These are phyloP conservation scores for Jatropha curcas DNA, from an alignment of 345 rosid species.

Conservation along the genomic window DNA sequence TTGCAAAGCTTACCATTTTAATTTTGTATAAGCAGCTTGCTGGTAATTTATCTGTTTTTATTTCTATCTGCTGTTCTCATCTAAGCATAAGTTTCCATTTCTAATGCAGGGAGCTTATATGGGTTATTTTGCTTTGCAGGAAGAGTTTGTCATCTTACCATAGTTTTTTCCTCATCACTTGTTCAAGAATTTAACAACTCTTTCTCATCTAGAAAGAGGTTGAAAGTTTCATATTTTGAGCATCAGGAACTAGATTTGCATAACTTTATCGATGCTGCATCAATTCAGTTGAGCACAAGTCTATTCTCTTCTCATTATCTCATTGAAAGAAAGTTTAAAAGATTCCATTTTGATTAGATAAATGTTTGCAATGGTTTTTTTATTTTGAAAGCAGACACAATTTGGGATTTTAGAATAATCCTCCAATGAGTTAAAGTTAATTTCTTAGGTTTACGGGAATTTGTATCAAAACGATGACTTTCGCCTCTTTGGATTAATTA, in stretches of 20 bases:
- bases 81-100: not conserved
- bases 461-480: too few species aligned
- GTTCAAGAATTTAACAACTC: conserved; percentile 16
- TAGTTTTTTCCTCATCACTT: conserved; percentile 54
- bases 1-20: too few species aligned
- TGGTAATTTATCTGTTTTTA: not conserved
- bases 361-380: too few species aligned
- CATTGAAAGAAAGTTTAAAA: too few species aligned
- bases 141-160: conserved; percentile 23
- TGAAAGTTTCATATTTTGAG: conserved; percentile 33
- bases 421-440: too few species aligned
- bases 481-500: too few species aligned
- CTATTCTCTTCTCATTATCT: conserved; percentile 33
- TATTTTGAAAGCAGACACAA: too few species aligned
- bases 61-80: not conserved
- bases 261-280: conserved; percentile 33
- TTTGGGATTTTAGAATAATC: too few species aligned
- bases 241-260: conserved; percentile 23
- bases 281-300: conserved; percentile 25
- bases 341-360: too few species aligned
- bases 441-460: too few species aligned
- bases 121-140: not conserved
- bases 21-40: not conserved
- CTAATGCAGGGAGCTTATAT: not conserved
- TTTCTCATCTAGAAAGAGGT: conserved; percentile 37